Base-by-base conservation (phyloP, 495 filamentous ascomycete species). In the Penicillium lagena region DNA sequence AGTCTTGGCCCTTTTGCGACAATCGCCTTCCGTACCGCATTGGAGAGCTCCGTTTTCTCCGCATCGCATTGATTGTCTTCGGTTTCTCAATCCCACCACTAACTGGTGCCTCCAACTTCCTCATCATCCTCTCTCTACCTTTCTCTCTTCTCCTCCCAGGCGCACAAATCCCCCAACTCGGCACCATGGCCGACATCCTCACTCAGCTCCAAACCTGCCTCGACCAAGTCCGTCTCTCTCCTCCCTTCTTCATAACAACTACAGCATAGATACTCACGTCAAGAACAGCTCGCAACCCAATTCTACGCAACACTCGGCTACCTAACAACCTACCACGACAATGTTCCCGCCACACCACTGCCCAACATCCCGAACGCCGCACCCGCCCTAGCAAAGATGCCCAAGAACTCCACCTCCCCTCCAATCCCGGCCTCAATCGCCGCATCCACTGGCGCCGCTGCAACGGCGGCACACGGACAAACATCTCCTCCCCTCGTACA, bases 141-240 rank as follows among this genome's bases (percentile, higher is more conserved):
- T 39, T 37, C 40, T n/a, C 27, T 33, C 37, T 7, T 36, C 44
- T 15, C 39, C 22, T 15, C 31, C 32, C 9, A 33, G 12, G 15
- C 37, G 43, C n/a, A 9, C 32, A 48, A 33, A 28, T 10, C 43
- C 42, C 15, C 36, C 32, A 12, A 36, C 22, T 50, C 37, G 39
- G 31, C 32, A 69, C 38, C 43, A 96, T 96, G 91, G 86, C 85
- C 1, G 93, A 98, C 65, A 78, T 84, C 35, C 78, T 98, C 33
- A 96, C 93, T 4, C 90, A 96, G 61, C 77, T 98, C 34, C 93
- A 98, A 72, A 90, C 95, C 62, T 87, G 88, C 60, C 83, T 95
- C 44, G 91, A 97, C 61, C 83, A 95, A 72, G 89, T 91, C 70
- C 35, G 48, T 40, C 34, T 30, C 36, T 35, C 33, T 11, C 31